Evolutionary conservation across 805 yeast genomes (phyloP), one percentile per base, ranked within the genome.

Genomic region (Starmerella etchellsii): DNA sequence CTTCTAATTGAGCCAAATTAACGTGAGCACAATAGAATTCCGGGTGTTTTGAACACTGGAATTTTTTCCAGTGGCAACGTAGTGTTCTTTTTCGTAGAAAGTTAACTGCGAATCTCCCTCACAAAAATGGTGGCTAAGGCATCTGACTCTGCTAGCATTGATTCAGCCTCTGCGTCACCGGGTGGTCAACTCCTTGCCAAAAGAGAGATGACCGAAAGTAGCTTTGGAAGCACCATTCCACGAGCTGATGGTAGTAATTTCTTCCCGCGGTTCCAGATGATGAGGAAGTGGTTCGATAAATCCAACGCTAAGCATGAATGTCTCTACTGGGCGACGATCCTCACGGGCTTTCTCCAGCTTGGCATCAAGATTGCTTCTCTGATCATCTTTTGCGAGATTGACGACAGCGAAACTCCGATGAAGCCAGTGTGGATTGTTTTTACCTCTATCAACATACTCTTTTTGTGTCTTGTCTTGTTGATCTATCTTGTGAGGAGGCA

Each of bases 401-500:
- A 28, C 16, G 35, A 34, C 16, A 10, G 21, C 15, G 43, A 42
- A 19, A 19, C 40, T 11, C 46, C 46, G 21, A 31, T 37, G 2
- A 40, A 25, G 16, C 31, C 36, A 1, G 35, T 44, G 2, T 47
- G 51, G 52, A 42, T 40, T n/a, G 49, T 40, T 6, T 42, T 49
- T 31, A 36, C 37, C 14, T 30, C 38, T n/a, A 48, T 49, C 15
- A 42, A 48, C 30, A 27, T 48, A 5, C 33, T 36, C 3, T 26
- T 48, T 18, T 37, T 49, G 11, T 4, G n/a, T 2, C 25, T 40
- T 16, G 44, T 39, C 10, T 22, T 38, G 42, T 33, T 23, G 19
- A 14, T 31, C 11, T 23, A 27, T 32, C 25, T 34, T 11, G 18
- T 24, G n/a, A 16, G 36, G 18, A 18, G 36, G n/a, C 29, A 34